Percentiles rank a stretch among this genome's conserved stretches.
Conservation (phyloP, 202 grass and related monocot genomes). For the Bolboschoenoplectus hybrid region DNA sequence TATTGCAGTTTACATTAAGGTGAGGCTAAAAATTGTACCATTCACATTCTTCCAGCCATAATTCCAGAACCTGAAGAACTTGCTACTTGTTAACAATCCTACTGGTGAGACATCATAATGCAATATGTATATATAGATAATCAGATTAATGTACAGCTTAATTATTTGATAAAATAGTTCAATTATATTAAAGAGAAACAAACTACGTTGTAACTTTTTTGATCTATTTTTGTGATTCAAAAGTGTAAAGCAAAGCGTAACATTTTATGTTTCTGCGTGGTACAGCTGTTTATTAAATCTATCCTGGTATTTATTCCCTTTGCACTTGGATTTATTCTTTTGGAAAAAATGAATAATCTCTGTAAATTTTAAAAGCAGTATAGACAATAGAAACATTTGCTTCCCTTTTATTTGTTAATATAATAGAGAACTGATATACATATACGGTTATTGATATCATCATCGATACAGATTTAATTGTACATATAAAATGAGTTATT, state of each 20-base stretch:
- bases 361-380: background rate
- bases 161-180: constrained; percentile 10
- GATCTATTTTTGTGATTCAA: background rate
- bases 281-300: background rate
- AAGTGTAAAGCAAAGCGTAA: background rate
- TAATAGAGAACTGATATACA: no score
- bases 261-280: background rate
- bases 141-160: constrained; percentile 18
- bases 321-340: background rate
- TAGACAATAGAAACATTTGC: background rate
- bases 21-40: constrained; percentile 1
- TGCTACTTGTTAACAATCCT: background rate
- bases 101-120: background rate
- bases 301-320: background rate
- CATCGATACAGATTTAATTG: no score
- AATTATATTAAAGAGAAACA: constrained; percentile 14
- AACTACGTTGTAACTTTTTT: background rate
- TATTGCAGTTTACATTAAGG: constrained; percentile 19
- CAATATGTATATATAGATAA: constrained; percentile 26
- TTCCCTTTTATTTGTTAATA: no score
- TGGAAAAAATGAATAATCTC: background rate
- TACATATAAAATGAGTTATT: no score
- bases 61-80: background rate
- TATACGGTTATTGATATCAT: no score
- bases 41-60: background rate